Evolutionary conservation across 1,139 yeast species (phyloP), one percentile per base, ranked within the genome.

Genomic region (Candida gigantensis): DNA sequence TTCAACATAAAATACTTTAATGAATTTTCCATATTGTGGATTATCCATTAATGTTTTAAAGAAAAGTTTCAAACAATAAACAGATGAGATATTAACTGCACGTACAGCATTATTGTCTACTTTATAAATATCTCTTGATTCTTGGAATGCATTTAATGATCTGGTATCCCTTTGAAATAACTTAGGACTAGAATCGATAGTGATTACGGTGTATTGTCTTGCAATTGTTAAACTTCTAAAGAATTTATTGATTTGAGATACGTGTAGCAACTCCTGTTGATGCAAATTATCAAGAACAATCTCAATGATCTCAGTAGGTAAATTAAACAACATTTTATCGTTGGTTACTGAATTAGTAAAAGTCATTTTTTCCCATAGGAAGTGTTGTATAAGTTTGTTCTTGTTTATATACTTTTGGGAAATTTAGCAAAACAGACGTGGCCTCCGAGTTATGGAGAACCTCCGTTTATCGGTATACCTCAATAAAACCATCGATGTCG

Each of bases 221-320:
- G 62, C 58, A 6, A 40, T 36, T 8, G 51, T 36, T 13, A 53
- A 24, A 5, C 28, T 24, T 32, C 50, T 35, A 16, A 54, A 44
- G 13, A 37, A 37, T 24, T 44, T 46, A 39, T 45, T 51, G 3
- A 57, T 52, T 9, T 32, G 33, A 11, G 50, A 48, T 21, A 60
- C 33, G 17, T 43, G 45, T 2, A 59, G 37, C 11, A 55, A 38
- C 14, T 55, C 57, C 19, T 42, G 28, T 36, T 55, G 61, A 25
- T 42, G 37, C 12, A 57, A 39, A 6, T 41, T 30, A 19, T 35
- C 19, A 6, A 49, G 35, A 11, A 61, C 45, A 16, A 37, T 31
- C 11, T 46, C 48, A 13, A 52, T 33, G 6, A 61, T 32, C 37
- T 61, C 66, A 15, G 35, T 14, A 7, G 66, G 66, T 21, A 61